phyloP scores from a whole-genome alignment of 2,329 filamentous ascomycete genomes.

The Dactylonectria estremocensis region DNA sequence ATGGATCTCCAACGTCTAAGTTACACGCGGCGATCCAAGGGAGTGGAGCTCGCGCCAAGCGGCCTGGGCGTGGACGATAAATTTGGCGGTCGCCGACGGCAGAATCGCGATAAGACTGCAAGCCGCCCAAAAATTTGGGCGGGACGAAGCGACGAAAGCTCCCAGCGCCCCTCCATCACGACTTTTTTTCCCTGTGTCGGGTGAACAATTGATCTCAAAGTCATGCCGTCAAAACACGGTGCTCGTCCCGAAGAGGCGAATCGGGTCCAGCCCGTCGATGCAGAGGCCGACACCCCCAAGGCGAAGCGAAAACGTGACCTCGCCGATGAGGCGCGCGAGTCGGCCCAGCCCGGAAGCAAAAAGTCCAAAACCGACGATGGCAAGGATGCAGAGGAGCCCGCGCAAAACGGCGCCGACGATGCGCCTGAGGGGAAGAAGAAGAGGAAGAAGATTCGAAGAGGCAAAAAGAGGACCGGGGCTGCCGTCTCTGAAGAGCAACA shows the following conservation, averaged over 20 bases:
- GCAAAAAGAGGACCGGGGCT: conserved; percentile 39
- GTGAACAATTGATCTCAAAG: conserved; percentile 40
- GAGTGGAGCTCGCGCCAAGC: conserved; percentile 39
- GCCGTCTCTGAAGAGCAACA: conserved; percentile 37
- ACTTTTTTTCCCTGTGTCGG: conserved; percentile 11
- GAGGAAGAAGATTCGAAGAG: conserved; percentile 44
- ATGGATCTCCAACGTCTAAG: conserved; percentile 41
- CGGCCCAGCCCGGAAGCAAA: conserved; percentile 52
- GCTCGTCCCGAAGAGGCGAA: conserved; percentile 50
- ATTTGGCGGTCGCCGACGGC: conserved; percentile 55
- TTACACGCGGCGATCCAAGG: conserved; percentile 24
- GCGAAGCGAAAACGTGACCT: conserved; percentile 57
- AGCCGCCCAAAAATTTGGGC: conserved; percentile 53
- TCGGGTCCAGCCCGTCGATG: conserved; percentile 47
- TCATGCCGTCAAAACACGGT: conserved; percentile 62
- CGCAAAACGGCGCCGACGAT: conserved; percentile 30
- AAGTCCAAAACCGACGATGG: conserved; percentile 50
- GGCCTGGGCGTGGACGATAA: conserved; percentile 44
- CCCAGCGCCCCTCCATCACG: conserved; percentile 34
- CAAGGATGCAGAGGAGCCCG: conserved; percentile 21
- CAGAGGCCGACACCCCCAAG: conserved; percentile 44
- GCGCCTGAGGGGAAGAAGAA: conserved; percentile 42
- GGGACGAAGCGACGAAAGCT: conserved; percentile 8
- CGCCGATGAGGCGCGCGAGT: conserved; percentile 47
- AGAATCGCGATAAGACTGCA: conserved; percentile 55